Evolutionary conservation across 2,329 filamentous ascomycete genomes (phyloP).

Genomic region (Sclerotinia borealis): DNA sequence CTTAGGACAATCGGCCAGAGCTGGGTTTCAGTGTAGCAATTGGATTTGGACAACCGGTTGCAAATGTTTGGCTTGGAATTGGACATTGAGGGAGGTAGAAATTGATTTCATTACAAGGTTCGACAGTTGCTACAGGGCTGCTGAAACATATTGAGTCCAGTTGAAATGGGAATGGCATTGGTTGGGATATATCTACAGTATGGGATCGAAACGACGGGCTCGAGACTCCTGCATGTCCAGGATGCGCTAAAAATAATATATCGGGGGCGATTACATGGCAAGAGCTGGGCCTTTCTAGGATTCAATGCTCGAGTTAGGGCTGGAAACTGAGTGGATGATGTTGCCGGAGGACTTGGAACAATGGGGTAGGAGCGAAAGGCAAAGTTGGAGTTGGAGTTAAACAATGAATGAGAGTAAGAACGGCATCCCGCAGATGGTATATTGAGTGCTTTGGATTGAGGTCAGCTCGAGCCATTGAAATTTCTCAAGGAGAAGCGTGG

Average conservation of each 20-base stretch:
- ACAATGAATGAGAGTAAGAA: neutral
- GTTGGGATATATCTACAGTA: neutral
- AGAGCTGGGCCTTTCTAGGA: neutral
- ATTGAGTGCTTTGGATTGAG: neutral
- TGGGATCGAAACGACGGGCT: neutral
- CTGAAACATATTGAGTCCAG: neutral
- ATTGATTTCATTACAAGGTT: neutral
- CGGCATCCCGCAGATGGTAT: neutral
- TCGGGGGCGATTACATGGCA: neutral
- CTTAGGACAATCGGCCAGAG: neutral
- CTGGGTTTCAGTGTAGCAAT: neutral
- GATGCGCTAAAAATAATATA: no score
- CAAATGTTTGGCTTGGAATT: neutral
- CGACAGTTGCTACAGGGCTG: neutral
- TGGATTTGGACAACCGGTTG: neutral
- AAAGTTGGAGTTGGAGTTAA: no score
- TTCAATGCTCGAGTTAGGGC: neutral
- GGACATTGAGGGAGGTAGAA: neutral
- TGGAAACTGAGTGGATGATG: neutral
- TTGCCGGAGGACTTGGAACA: neutral
- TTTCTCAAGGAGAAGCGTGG: neutral
- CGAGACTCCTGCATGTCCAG: neutral
- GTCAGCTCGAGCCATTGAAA: neutral
- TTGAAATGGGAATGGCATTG: neutral
- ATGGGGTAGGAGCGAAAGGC: neutral